phyloP scores from a whole-genome alignment of 179 eudicot genomes.

The Heliamphora pulchella region DNA sequence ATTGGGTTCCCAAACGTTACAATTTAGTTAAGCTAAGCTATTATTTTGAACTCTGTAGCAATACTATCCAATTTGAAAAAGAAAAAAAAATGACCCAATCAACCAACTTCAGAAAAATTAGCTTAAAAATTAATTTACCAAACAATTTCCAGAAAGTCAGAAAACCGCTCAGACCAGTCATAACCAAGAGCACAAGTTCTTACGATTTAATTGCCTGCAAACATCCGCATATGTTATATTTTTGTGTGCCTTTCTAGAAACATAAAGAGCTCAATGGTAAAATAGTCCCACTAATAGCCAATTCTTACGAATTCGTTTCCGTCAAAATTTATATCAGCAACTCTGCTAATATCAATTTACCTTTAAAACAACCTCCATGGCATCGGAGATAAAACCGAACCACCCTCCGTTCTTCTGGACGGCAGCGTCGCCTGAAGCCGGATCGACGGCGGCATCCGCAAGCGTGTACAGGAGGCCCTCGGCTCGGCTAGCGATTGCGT shows the following conservation, averaged over 20 bases:
- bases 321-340: neutral
- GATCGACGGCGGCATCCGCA: slow-evolving; percentile 70
- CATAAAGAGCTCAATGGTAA: neutral
- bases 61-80: too few relatives aligned
- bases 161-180: neutral
- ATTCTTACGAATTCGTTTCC: neutral
- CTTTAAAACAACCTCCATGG: slow-evolving; percentile 92
- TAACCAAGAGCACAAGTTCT: neutral
- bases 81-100: too few relatives aligned
- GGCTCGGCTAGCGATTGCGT: slow-evolving; percentile 36
- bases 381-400: slow-evolving; percentile 90
- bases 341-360: slow-evolving; percentile 22
- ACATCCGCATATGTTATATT: neutral
- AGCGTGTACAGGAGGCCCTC: slow-evolving; percentile 70
- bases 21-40: too few relatives aligned
- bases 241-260: neutral
- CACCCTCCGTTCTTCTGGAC: slow-evolving; percentile 82
- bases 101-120: too few relatives aligned
- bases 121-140: too few relatives aligned
- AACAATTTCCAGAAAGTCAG: too few relatives aligned
- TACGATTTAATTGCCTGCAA: neutral
- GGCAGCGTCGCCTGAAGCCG: slow-evolving; percentile 24
- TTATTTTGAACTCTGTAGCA: too few relatives aligned
- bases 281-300: too few relatives aligned
- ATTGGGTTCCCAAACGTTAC: neutral